phyloP scores from a whole-genome alignment of 1,284 basidiomycete species.

The Dichomitus squalens region DNA sequence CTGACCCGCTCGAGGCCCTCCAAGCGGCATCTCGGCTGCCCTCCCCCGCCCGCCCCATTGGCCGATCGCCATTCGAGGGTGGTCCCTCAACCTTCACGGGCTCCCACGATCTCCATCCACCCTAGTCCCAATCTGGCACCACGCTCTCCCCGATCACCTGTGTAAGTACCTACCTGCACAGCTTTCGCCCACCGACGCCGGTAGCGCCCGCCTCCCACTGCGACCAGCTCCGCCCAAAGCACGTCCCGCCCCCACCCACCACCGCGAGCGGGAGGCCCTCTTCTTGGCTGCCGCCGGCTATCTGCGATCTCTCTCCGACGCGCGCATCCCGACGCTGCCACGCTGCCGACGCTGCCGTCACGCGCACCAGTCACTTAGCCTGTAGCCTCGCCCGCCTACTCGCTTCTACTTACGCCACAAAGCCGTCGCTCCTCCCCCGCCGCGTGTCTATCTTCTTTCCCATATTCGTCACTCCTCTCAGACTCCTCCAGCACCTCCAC shows the following conservation, averaged over 20 bases:
- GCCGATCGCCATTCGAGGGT: conserved; percentile 29
- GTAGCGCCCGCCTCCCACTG: not conserved
- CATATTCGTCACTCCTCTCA: conserved; percentile 1
- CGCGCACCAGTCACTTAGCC: conserved; percentile 13
- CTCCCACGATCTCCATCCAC: conserved; percentile 17
- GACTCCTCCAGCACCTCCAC: not conserved
- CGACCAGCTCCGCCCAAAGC: not conserved
- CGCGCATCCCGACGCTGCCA: not conserved
- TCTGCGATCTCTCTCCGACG: not conserved
- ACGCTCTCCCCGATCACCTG: conserved; percentile 25
- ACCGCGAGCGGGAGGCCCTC: not conserved
- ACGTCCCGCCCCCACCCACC: not conserved
- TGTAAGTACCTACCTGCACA: conserved; percentile 23
- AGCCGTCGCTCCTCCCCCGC: conserved; percentile 13
- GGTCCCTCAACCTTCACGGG: conserved; percentile 25
- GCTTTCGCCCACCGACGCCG: conserved; percentile 1
- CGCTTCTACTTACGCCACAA: conserved; percentile 26
- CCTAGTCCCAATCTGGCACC: conserved; percentile 18
- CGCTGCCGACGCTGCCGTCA: conserved; percentile 4
- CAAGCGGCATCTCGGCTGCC: conserved; percentile 20
- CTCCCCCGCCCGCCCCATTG: conserved; percentile 20
- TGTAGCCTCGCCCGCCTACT: not conserved
- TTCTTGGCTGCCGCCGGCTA: not conserved
- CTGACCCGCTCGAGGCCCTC: conserved; percentile 4
- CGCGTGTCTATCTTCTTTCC: conserved; percentile 1